A percentile compares a stretch with the other conserved stretches of the same genome.
Evolutionary conservation across 257 asterid species (phyloP).

Genomic region (Solanum rostratum): DNA sequence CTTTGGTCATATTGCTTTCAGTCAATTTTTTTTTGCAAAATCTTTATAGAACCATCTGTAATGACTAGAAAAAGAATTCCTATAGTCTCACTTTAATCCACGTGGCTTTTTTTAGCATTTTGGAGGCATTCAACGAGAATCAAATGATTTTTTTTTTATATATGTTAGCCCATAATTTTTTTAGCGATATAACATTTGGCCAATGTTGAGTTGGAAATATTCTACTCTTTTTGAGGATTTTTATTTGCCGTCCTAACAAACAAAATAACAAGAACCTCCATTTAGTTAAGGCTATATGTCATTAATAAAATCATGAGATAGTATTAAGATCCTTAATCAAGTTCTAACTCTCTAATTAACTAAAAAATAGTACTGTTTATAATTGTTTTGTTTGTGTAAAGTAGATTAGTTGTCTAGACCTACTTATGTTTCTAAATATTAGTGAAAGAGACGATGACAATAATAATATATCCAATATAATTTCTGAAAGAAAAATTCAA

Average conservation of each 20-base stretch:
- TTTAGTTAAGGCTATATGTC: neutral
- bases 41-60: too few relatives aligned
- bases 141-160: too few relatives aligned
- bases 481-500: fast-evolving
- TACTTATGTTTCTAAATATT: neutral
- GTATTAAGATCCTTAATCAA: neutral
- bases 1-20: too few relatives aligned
- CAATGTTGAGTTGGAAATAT: neutral
- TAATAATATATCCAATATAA: neutral
- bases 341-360: neutral
- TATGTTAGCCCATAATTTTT: too few relatives aligned
- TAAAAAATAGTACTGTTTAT: neutral
- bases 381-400: neutral
- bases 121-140: too few relatives aligned
- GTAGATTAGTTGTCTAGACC: neutral
- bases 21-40: too few relatives aligned
- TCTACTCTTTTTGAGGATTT: neutral
- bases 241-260: neutral
- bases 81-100: too few relatives aligned
- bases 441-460: neutral
- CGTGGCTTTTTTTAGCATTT: too few relatives aligned
- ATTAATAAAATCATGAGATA: neutral
- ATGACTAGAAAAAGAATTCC: too few relatives aligned
- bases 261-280: neutral
- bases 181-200: neutral